A percentile compares a stretch with the other conserved stretches of the same genome.
phyloP scores from a whole-genome alignment of 805 yeast genomes.

The Wickerhamomyces mucosus region DNA sequence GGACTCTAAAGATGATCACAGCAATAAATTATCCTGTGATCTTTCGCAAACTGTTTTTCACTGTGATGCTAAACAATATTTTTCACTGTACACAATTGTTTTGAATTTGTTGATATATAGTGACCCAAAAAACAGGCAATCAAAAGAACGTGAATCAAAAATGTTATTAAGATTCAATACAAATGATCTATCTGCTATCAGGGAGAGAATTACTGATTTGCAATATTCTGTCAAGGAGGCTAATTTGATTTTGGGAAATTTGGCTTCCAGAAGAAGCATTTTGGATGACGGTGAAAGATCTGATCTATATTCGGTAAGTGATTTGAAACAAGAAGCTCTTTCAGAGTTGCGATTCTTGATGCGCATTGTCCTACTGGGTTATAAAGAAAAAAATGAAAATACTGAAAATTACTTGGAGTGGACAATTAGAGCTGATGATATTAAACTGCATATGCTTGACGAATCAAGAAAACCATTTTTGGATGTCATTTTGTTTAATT shows the following conservation, averaged over 20 bases:
- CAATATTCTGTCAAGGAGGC: constrained; percentile 39
- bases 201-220: constrained; percentile 35
- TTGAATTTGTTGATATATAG: constrained; percentile 59
- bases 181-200: constrained; percentile 44
- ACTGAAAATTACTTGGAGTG: constrained; percentile 41
- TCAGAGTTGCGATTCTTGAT: constrained; percentile 36
- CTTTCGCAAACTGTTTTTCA: constrained; percentile 60
- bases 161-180: constrained; percentile 63
- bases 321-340: constrained; percentile 25
- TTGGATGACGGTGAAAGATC: constrained; percentile 40
- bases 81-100: constrained; percentile 51
- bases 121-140: constrained; percentile 56
- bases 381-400: constrained; percentile 19
- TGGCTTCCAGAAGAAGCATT: constrained; percentile 37
- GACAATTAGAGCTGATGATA: constrained; percentile 56
- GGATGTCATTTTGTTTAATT: constrained; percentile 56
- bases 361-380: constrained; percentile 30
- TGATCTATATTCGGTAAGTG: constrained; percentile 32
- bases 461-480: constrained; percentile 53
- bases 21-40: constrained; percentile 47
- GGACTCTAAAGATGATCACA: constrained; percentile 21
- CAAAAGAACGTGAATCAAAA: constrained; percentile 54
- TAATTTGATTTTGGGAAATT: constrained; percentile 33
- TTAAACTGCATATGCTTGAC: constrained; percentile 62
- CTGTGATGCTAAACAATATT: constrained; percentile 69